A percentile compares a stretch with the other conserved stretches of the same genome.
These are phyloP conservation scores for Verticillium alfalfae DNA, from an alignment of 2,329 filamentous ascomycete genomes.

Conservation along the genomic window DNA sequence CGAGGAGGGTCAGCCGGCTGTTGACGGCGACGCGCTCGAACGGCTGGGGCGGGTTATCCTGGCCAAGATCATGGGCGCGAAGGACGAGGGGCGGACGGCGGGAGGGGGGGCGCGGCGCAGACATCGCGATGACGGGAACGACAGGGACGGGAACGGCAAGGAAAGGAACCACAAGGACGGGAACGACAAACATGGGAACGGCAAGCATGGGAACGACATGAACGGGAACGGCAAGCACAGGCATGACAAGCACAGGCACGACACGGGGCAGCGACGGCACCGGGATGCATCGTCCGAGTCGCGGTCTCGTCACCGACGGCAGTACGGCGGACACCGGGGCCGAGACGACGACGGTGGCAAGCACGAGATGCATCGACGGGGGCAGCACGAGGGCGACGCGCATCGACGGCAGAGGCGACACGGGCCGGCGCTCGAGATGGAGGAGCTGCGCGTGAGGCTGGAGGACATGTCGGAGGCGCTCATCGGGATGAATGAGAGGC, in stretches of 20 bases:
- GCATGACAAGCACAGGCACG: not conserved
- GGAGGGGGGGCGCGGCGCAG: not conserved
- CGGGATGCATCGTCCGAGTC: not conserved
- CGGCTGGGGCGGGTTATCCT: conserved; percentile 6
- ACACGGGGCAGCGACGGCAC: not conserved
- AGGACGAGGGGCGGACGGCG: not conserved
- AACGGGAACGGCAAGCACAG: not conserved
- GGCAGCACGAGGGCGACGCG: not conserved
- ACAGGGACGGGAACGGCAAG: not conserved
- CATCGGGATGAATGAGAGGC: conserved; percentile 8
- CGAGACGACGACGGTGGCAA: not conserved
- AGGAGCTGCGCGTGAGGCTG: conserved; percentile 1
- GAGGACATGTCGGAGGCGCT: conserved; percentile 8
- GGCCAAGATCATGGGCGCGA: conserved; percentile 3
- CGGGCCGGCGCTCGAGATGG: not conserved
- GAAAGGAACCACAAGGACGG: no score
- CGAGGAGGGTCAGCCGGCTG: conserved; percentile 3
- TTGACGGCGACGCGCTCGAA: conserved; percentile 8
- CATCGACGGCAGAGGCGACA: not conserved
- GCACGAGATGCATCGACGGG: not conserved
- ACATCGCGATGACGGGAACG: not conserved
- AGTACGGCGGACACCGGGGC: not conserved
- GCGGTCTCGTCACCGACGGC: not conserved
- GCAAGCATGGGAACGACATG: no score
- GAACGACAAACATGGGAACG: no score